Evolutionary conservation across 2,329 filamentous ascomycete genomes (phyloP).

Genomic region (Ascosphaera apis): DNA sequence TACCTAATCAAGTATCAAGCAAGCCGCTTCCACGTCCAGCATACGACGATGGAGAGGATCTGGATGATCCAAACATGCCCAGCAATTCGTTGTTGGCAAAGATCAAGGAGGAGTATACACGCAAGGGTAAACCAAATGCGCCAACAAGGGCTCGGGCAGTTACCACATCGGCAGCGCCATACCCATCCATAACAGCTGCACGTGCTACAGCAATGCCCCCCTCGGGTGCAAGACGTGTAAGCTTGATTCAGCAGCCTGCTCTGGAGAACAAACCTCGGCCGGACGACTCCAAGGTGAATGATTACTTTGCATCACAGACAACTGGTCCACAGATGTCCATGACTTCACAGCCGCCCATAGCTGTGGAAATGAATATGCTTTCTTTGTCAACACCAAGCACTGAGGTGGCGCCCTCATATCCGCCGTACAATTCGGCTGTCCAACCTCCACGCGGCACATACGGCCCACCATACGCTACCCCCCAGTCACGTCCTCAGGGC

Average conservation of each 20-base stretch:
- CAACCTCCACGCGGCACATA: background rate
- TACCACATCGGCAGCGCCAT: background rate
- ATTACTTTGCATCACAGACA: background rate
- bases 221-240: background rate
- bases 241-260: background rate
- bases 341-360: background rate
- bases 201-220: background rate
- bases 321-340: background rate
- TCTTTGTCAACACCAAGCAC: background rate
- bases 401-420: background rate
- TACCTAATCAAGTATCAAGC: constrained; percentile 7
- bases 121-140: background rate
- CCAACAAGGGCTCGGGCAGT: background rate
- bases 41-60: background rate
- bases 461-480: background rate
- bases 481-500: background rate
- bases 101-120: background rate
- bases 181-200: background rate
- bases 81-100: background rate
- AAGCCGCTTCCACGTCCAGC: background rate
- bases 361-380: background rate
- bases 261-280: background rate
- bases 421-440: background rate
- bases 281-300: background rate
- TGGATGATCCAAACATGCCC: background rate